Evolutionary conservation across 1,139 yeast genomes (phyloP).

Genomic region (Scheffersomyces illinoinensis): DNA sequence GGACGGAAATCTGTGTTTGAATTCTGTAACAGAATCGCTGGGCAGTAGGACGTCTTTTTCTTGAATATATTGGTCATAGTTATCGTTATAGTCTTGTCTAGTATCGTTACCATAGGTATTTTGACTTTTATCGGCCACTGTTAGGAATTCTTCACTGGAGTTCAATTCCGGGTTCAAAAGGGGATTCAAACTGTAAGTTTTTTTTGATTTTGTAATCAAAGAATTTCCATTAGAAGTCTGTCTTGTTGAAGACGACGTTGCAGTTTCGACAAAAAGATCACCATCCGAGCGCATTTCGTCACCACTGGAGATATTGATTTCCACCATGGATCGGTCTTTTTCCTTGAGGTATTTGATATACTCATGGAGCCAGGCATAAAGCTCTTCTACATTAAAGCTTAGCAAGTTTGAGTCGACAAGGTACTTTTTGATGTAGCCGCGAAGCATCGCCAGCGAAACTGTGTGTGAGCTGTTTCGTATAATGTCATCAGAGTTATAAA

Average conservation of each 20-base stretch:
- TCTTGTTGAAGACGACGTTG: neutral
- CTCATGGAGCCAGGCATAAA: constrained; percentile 42
- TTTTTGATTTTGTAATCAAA: neutral
- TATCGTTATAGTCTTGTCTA: neutral
- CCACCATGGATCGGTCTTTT: constrained; percentile 21
- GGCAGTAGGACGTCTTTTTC: neutral
- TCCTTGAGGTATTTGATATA: constrained; percentile 42
- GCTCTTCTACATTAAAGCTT: constrained; percentile 37
- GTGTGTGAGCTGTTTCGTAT: constrained; percentile 19
- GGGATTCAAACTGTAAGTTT: neutral
- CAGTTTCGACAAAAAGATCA: neutral
- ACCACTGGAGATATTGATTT: neutral
- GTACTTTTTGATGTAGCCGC: constrained; percentile 32
- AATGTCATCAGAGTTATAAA: constrained; percentile 35
- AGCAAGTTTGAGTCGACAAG: constrained; percentile 32
- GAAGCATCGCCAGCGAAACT: constrained; percentile 24
- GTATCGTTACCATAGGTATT: neutral
- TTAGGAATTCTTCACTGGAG: neutral
- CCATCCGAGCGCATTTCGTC: neutral
- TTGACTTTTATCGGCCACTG: neutral
- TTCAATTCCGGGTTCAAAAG: neutral
- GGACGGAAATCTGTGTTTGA: constrained; percentile 10
- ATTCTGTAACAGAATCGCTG: neutral
- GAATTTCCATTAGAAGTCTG: neutral
- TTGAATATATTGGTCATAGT: neutral